phyloP scores from a whole-genome alignment of 768 basidiomycete genomes.

The Boletellus ananiceps region DNA sequence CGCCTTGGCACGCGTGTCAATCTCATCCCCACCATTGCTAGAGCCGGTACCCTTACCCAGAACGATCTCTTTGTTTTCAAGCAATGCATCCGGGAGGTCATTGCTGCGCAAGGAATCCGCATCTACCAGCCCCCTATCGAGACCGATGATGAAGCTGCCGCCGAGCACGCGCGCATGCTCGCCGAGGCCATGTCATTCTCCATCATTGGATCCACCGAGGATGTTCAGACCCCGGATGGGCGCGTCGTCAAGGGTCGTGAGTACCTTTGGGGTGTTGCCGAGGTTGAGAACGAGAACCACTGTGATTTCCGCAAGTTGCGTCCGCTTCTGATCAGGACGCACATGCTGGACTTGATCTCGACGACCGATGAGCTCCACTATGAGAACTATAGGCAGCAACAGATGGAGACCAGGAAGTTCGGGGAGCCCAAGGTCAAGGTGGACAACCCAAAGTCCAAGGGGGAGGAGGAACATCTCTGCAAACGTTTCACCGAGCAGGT shows the following conservation, averaged over 20 bases:
- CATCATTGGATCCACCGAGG: constrained; percentile 95
- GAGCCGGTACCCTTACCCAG: constrained; percentile 96
- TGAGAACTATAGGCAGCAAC: constrained; percentile 95
- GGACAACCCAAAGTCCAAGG: constrained; percentile 99
- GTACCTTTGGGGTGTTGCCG: constrained; percentile 99
- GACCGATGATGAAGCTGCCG: constrained; percentile 76
- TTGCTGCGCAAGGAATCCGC: constrained; percentile 87
- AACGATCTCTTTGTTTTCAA: constrained; percentile 90
- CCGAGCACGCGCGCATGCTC: constrained; percentile 84
- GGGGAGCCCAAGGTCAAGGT: constrained; percentile 97
- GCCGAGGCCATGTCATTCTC: constrained; percentile 96
- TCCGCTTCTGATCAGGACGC: constrained; percentile 90
- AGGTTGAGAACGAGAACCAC: constrained; percentile 99
- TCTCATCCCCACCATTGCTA: constrained; percentile 95
- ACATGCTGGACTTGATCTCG: constrained; percentile 97
- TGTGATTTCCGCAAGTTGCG: constrained; percentile 99
- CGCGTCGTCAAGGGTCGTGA: constrained; percentile 94
- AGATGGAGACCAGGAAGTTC: constrained; percentile 99
- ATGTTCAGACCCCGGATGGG: constrained; percentile 88
- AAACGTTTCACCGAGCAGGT: constrained; percentile 99
- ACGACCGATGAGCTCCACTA: constrained; percentile 96
- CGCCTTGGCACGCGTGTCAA: constrained; percentile 97
- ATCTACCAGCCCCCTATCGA: constrained; percentile 95
- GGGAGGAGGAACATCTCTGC: constrained; percentile 94
- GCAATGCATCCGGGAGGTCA: constrained; percentile 87